Evolutionary conservation across 352 stramenopile genomes (phyloP).

Genomic region (Pythium inflatum): DNA sequence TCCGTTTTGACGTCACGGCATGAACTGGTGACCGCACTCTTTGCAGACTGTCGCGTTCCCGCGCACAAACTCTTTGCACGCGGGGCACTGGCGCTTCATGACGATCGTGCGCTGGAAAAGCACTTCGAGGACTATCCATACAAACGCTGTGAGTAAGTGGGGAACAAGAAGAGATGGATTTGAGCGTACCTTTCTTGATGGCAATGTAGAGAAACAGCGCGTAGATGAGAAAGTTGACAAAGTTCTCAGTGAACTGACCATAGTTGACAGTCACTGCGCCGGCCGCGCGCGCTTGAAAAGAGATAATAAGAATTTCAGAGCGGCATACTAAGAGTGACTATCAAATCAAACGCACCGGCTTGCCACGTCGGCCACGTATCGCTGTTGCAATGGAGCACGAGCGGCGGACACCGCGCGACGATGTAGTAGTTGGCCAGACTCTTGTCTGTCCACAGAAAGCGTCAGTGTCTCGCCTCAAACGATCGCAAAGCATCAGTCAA

Average conservation of each 20-base stretch:
- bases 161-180: neutral
- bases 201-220: slow-evolving; percentile 73
- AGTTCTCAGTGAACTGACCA: slow-evolving; percentile 66
- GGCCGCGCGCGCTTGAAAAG: slow-evolving; percentile 49
- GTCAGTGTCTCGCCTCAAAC: no score
- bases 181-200: slow-evolving; percentile 62
- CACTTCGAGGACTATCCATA: slow-evolving; percentile 46
- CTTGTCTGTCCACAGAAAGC: slow-evolving; percentile 43
- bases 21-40: slow-evolving; percentile 35
- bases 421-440: slow-evolving; percentile 67
- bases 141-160: neutral
- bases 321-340: no score
- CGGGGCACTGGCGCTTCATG: slow-evolving; percentile 66
- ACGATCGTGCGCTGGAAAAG: slow-evolving; percentile 67
- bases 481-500: no score
- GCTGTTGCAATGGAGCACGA: slow-evolving; percentile 39
- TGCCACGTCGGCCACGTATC: slow-evolving; percentile 68
- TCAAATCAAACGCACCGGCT: slow-evolving; percentile 43
- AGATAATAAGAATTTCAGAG: slow-evolving; percentile 2
- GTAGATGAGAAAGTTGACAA: slow-evolving; percentile 78
- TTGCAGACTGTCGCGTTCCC: slow-evolving; percentile 51
- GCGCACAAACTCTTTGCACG: slow-evolving; percentile 74
- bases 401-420: slow-evolving; percentile 54
- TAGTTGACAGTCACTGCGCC: slow-evolving; percentile 76
- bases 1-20: slow-evolving; percentile 9